Evolutionary conservation across 139 green algal species (phyloP).

Genomic region (Chlorella vulgaris): DNA sequence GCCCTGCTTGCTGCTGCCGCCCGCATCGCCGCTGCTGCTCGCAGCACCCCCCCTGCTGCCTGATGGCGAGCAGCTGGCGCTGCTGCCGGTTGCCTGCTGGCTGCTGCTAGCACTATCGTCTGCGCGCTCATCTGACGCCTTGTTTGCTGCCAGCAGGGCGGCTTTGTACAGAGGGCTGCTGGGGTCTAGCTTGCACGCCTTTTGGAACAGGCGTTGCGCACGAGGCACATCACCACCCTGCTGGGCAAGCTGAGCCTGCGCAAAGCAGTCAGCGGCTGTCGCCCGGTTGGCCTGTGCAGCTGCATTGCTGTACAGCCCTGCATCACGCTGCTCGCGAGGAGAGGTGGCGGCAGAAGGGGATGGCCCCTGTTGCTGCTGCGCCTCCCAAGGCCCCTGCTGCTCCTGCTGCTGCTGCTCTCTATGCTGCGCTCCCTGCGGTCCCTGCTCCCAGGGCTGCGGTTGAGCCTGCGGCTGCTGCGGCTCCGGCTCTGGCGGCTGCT

Average conservation of each 20-base stretch:
- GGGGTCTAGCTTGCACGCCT: conserved; percentile 28
- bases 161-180: not conserved
- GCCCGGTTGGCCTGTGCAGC: conserved; percentile 12
- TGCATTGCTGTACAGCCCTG: not conserved
- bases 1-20: too few relatives aligned
- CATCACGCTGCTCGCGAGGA: conserved; percentile 1
- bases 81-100: too few relatives aligned
- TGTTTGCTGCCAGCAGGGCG: not conserved
- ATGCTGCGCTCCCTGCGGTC: not conserved
- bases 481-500: not conserved
- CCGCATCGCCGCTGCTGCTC: too few relatives aligned
- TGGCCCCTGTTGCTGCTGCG: too few relatives aligned
- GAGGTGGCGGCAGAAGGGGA: not conserved
- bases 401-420: not conserved
- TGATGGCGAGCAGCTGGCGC: too few relatives aligned
- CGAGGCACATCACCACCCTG: not conserved
- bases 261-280: not conserved
- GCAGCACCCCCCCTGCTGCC: too few relatives aligned
- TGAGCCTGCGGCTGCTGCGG: not conserved
- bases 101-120: not conserved
- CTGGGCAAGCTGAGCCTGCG: not conserved
- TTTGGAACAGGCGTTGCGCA: conserved; percentile 12
- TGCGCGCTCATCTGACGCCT: not conserved
- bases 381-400: not conserved
- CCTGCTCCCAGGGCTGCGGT: not conserved